Evolutionary conservation across 371 early-diverging fungal genomes (phyloP), one percentile per base, ranked within the genome.

Genomic region (Mortierella sp.): DNA sequence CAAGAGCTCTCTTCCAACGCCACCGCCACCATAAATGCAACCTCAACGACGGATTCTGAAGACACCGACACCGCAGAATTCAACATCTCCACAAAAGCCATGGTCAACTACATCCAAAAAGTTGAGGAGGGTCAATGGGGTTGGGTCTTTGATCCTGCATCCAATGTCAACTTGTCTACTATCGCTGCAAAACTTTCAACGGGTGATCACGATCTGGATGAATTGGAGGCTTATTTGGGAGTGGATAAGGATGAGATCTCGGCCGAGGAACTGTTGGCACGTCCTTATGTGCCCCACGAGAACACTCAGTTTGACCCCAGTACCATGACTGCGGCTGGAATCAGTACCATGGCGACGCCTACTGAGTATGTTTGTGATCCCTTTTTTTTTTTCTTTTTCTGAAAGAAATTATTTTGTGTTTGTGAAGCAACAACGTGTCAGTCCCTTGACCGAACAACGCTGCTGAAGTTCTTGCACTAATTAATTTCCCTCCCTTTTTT

Each of bases 101-200:
- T 86, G 86, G 73, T 82, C 72, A 77, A 80, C 1, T 86, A 86
- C 58, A 76, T 86, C 7, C 77, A 85, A 70, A 57, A 73, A 13
- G 82, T 82, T 21, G 86, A 78, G 65, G 82, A 80, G 7, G 86
- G 82, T 9, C 72, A 86, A 52, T 86, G 80, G 80, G 86, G 80
- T 47, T 86, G 86, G 86, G 68, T 26, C 38, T 86, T 86, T 72
- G 80, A 82, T 58, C 60, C 76, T 11, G 16, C 74, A 3, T 65
- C 42, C 0, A 28, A 47, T 13, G 57, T 38, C n/a, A 63, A 54
- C 48, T 10, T n/a, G 7, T 42, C 70, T 19, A 47, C 38, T 9
- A 26, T 26, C n/a, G 47, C 38, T 2, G 31, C 48, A 3, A 26
- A 58, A 21, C 14, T 65, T 7, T 73, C 74, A 45, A 81, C 80